These are phyloP conservation scores for Plasmodium falciparum DNA, from an alignment of 169 alveolate species.

Conservation along the genomic window DNA sequence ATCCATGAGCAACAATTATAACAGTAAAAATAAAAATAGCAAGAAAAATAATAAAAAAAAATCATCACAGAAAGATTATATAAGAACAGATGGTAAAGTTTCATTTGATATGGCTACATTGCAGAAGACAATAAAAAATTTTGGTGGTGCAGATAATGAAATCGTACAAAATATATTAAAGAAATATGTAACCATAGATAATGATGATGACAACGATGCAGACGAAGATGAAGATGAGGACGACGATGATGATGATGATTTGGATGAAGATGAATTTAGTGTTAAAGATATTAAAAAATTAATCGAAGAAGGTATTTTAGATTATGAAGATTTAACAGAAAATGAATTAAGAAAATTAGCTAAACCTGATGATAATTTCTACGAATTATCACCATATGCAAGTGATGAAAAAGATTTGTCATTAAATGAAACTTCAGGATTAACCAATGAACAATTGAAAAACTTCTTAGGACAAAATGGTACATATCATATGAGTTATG, in stretches of 20 bases:
- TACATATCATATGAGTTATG: conserved; percentile 72
- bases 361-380: conserved; percentile 40
- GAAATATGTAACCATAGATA: neutral
- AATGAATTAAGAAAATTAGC: conserved; percentile 39
- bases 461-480: conserved; percentile 31
- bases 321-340: conserved; percentile 56
- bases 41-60: conserved; percentile 11
- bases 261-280: conserved; percentile 25
- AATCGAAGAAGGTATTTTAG: conserved; percentile 25
- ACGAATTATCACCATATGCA: conserved; percentile 63
- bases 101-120: conserved; percentile 12
- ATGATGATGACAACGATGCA: neutral
- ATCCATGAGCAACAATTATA: neutral
- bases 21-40: neutral
- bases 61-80: neutral
- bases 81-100: conserved; percentile 19
- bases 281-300: conserved; percentile 31
- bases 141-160: neutral
- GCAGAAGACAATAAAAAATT: conserved; percentile 16
- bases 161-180: conserved; percentile 4
- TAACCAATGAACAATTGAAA: conserved; percentile 44
- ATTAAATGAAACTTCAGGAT: conserved; percentile 46
- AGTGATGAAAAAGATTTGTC: conserved; percentile 55
- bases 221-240: neutral
- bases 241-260: conserved; percentile 16